Base-by-base conservation (phyloP, 176 grass and related monocot species). In the Rhynchospora tenuis region DNA sequence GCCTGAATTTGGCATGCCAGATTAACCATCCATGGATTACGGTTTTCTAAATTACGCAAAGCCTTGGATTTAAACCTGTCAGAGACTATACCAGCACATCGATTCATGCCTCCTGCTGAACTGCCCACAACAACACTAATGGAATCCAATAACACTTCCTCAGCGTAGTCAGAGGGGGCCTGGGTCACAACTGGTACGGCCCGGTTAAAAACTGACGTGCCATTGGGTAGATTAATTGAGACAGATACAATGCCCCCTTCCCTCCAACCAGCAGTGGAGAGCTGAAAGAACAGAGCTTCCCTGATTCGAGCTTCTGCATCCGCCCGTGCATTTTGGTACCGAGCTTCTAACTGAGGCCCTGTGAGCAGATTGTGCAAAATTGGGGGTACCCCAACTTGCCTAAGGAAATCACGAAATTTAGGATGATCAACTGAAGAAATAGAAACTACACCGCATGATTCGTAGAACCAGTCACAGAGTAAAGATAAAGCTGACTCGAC, bases 231-330 rank as follows among this genome's bases (percentile, higher is more conserved):
- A 83, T 93, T 93, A 73, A 87, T 86, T 12, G 87, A 90, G 52
- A 93, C 55, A 12, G 78, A 78, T 50, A 89, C 76, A 64, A 89
- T 78, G 24, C 43, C 85, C 51, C 84, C 69, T 10, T 83, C 83
- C 59, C 59, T 87, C 94, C 91, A 97, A 29, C 94, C 94, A 59
- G 89, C 87, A 58, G 89, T 88, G 24, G 87, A 84, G 55, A 97
- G 91, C 91, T 97, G 94, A 83, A 97, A 91, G 73, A 97, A 97
- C 71, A 92, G 85, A 13, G 94, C 94, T 79, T 97, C 94, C 55
- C 85, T 89, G 9, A 97, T 89, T 66, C 94, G 89, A 31, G 91
- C 94, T 38, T 87, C 79, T 57, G 84, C 87, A 50, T 88, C 94
- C 19, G 85, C 62, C 28, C 84, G 89, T 47, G 89, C 89, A 57